Base-by-base conservation (phyloP, 371 early-diverging fungal genomes). In the Rhizoclosmatium hyalinum region DNA sequence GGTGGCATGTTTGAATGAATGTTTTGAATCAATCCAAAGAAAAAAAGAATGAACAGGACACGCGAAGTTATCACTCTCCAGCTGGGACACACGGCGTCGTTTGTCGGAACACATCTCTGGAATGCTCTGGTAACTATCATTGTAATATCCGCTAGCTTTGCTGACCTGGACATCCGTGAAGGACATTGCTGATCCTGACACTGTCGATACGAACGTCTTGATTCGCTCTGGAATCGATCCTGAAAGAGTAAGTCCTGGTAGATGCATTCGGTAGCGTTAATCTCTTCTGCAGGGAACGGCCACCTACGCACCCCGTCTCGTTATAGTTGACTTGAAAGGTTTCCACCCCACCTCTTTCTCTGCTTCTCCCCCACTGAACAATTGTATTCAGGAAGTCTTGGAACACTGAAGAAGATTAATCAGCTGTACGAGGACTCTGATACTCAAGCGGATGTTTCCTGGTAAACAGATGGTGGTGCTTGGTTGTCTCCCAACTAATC, bases 31-130 rank as follows among this genome's bases (percentile, higher is more conserved):
- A 14, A 24, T 50, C 14, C 42, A 41, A 55, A 65, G 41, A 17
- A 46, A 41, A 41, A 74, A 58, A 58, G 21, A 65, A 50, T 64
- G 62, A 32, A 32, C 32, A 32, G 32, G 32, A 32, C 32, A 32
- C 19, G 21, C 5, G 96, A 96, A 76, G 91, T 96, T 42, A 77
- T 96, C 39, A 95, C 97, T 8, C 77, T 97, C 46, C 96, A 97
- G 81, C 83, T 96, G 69, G 97, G 97, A 41, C 90, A 92, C 32
- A 74, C 84, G 44, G 89, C 96, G 53, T 96, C 95, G 80, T 94
- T 87, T 78, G 93, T 94, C 6, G 97, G 95, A 1, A 90, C 95
- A 10, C 96, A 96, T 83, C 93, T 89, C 78, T 97, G 97, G 97
- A 97, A 96, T 77, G 84, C 94, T 12, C 94, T 93, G 89, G 93